These are phyloP conservation scores for Kalmusia sp. DNA, from an alignment of 2,329 filamentous ascomycete species.

Conservation along the genomic window DNA sequence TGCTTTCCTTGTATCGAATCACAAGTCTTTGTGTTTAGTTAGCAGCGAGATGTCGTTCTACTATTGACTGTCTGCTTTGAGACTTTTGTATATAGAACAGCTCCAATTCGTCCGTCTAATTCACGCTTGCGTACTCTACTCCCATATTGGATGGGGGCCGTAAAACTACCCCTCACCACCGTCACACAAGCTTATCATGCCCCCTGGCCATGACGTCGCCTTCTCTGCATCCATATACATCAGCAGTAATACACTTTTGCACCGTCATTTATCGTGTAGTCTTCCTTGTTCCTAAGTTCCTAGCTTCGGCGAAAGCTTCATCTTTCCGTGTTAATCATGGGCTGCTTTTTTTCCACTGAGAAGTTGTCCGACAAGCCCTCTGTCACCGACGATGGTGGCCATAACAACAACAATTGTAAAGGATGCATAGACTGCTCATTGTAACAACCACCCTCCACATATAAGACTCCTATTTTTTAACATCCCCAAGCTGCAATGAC, in stretches of 20 bases:
- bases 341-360: neutral
- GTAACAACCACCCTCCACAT: neutral
- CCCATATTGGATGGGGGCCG: neutral
- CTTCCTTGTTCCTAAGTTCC: neutral
- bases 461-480: neutral
- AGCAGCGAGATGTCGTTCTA: too few species aligned
- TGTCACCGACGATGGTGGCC: neutral
- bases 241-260: neutral
- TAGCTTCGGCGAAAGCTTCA: neutral
- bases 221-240: neutral
- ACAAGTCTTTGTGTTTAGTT: too few species aligned
- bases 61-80: too few species aligned
- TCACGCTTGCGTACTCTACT: too few species aligned
- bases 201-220: neutral
- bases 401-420: conserved; percentile 1
- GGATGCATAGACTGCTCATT: neutral
- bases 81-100: too few species aligned
- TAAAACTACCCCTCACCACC: neutral
- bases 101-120: too few species aligned
- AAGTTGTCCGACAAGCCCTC: neutral
- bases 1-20: too few species aligned
- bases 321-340: neutral
- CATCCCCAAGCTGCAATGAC: neutral
- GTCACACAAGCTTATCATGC: neutral
- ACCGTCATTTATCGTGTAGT: neutral